Conservation (phyloP, 768 basidiomycete genomes). For the Termitomyces heimii region DNA sequence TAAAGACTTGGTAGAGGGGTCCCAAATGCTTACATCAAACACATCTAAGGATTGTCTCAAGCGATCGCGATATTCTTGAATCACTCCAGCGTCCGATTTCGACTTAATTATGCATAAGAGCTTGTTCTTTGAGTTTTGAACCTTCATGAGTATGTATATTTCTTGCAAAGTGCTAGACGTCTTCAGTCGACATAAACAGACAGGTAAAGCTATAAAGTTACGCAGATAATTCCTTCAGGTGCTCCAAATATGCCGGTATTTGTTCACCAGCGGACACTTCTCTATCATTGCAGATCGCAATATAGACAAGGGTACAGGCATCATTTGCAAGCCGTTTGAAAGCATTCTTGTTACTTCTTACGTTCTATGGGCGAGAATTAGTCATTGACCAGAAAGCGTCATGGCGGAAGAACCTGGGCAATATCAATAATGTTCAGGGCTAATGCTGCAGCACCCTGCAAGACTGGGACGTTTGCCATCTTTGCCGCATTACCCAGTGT, state of each 20-base stretch:
- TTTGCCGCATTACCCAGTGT: constrained; percentile 1
- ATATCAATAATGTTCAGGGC: constrained; percentile 3
- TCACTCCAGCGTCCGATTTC: constrained; percentile 1
- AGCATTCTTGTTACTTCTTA: constrained; percentile 5
- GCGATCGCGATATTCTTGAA: constrained; percentile 7
- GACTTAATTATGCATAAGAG: not conserved
- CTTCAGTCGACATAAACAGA: not conserved
- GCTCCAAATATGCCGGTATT: not conserved
- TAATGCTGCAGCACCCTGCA: constrained; percentile 1
- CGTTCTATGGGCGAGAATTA: not conserved
- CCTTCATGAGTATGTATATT: not conserved
- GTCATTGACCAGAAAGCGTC: not conserved
- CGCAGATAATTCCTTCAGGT: not conserved
- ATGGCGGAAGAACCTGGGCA: not conserved
- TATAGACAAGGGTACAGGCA: constrained; percentile 10
- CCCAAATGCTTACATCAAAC: not conserved
- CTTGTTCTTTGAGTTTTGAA: not conserved
- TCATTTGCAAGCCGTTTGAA: constrained; percentile 6
- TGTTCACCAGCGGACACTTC: not conserved
- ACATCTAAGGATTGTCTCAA: constrained; percentile 5
- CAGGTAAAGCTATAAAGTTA: not conserved
- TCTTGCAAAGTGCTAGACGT: constrained; percentile 1
- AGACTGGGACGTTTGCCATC: not conserved
- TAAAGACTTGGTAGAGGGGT: not conserved
- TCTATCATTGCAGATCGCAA: not conserved